phyloP scores from a whole-genome alignment of 2,329 filamentous ascomycete species.

The Cladobotryum mycophilum region DNA sequence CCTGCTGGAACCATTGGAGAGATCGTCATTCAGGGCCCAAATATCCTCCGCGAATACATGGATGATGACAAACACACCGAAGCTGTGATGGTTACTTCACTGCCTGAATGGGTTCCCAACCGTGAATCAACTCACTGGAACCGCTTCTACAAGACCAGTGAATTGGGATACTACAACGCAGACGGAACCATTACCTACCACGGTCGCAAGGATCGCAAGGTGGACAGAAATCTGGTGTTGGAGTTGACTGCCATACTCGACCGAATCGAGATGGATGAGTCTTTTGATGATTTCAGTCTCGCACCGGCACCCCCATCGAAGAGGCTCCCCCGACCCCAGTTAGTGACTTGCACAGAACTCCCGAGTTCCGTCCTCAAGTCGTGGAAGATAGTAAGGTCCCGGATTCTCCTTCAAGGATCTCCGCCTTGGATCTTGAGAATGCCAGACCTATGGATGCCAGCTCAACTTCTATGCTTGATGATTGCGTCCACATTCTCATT shows the following conservation, averaged over 20 bases:
- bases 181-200: slow-evolving; percentile 4
- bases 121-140: background rate
- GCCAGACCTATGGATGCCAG: background rate
- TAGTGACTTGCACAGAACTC: background rate
- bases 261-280: background rate
- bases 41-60: background rate
- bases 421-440: slow-evolving; percentile 1
- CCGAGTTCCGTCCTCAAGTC: background rate
- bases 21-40: slow-evolving; percentile 4
- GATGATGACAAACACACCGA: background rate
- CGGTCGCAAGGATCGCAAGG: slow-evolving; percentile 6
- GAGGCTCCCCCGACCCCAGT: background rate
- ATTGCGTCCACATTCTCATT: slow-evolving; percentile 8
- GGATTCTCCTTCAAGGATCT: no score
- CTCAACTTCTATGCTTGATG: slow-evolving; percentile 2
- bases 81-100: background rate
- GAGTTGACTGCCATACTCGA: background rate
- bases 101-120: slow-evolving; percentile 1
- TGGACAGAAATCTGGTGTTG: slow-evolving; percentile 4
- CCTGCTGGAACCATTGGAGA: slow-evolving; percentile 4
- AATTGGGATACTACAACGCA: slow-evolving; percentile 3
- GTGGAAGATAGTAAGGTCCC: no score
- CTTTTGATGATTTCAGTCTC: background rate
- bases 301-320: no score
- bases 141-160: slow-evolving; percentile 3